These are phyloP conservation scores for Physcomitrellopsis africana DNA, from an alignment of 225 moss, liverwort and hornwort species.

Conservation along the genomic window DNA sequence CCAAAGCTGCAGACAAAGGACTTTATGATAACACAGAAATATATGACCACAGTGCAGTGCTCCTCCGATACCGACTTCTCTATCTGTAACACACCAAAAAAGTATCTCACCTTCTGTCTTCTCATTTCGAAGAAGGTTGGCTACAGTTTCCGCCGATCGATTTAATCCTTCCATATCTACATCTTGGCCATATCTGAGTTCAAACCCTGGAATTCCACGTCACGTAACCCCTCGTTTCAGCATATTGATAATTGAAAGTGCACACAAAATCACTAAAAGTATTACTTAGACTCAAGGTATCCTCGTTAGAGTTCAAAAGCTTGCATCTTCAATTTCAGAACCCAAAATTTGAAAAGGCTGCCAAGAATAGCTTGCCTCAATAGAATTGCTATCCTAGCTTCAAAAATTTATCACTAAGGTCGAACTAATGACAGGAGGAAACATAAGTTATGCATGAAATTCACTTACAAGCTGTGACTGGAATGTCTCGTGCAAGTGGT, in stretches of 20 bases:
- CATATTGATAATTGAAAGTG: slow-evolving; percentile 12
- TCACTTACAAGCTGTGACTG: slow-evolving; percentile 60
- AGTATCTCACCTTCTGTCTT: slow-evolving; percentile 44
- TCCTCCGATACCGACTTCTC: not conserved
- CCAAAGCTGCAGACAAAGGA: slow-evolving; percentile 15
- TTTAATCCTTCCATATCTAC: slow-evolving; percentile 61
- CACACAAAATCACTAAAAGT: not conserved
- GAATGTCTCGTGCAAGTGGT: slow-evolving; percentile 57
- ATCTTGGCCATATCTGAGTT: slow-evolving; percentile 58
- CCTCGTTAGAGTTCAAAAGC: not conserved
- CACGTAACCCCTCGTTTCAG: slow-evolving; percentile 11
- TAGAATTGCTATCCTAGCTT: not conserved
- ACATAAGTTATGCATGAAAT: slow-evolving; percentile 1
- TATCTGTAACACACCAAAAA: not conserved
- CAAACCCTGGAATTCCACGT: slow-evolving; percentile 55
- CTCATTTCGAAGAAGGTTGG: slow-evolving; percentile 47
- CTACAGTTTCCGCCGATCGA: slow-evolving; percentile 58
- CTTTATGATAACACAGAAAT: not conserved
- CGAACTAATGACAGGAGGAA: not conserved
- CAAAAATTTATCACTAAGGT: not conserved
- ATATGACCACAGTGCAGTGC: not conserved
- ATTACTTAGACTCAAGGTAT: not conserved
- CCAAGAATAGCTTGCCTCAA: not conserved
- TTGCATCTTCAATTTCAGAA: not conserved
- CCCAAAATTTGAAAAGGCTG: not conserved